phyloP scores from a whole-genome alignment of 192 early-diverging fungal genomes.

The Backusella westeae region DNA sequence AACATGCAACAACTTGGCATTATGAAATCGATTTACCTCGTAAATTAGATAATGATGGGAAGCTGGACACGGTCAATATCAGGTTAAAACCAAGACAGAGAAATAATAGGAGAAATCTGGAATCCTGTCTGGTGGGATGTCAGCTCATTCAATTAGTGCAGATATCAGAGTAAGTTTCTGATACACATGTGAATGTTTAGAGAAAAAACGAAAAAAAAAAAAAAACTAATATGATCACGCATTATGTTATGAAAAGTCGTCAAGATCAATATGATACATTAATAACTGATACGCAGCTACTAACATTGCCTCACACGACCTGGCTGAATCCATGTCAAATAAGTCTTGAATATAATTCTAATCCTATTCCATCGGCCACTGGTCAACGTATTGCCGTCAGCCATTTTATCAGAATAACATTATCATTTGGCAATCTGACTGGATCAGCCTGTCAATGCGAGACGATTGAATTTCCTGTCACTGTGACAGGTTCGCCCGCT shows the following conservation, averaged over 20 bases:
- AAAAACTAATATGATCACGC: background rate
- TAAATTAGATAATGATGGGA: background rate
- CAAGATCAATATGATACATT: background rate
- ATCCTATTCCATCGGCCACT: background rate
- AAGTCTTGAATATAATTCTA: background rate
- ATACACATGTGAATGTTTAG: background rate
- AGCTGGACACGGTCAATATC: background rate
- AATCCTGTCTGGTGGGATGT: slow-evolving; percentile 7
- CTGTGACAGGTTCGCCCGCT: background rate
- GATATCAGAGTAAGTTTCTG: background rate
- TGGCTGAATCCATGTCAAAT: slow-evolving; percentile 4
- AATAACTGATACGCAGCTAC: background rate
- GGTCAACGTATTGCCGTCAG: background rate
- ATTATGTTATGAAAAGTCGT: background rate
- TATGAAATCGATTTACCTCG: slow-evolving; percentile 8
- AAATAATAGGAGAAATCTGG: background rate
- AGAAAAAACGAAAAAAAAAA: no score
- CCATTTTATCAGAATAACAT: slow-evolving; percentile 6
- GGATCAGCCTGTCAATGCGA: background rate
- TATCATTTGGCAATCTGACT: background rate
- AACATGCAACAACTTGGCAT: slow-evolving; percentile 6
- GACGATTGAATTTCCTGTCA: background rate
- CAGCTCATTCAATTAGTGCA: slow-evolving; percentile 5
- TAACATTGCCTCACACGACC: background rate
- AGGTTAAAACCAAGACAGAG: background rate